These are phyloP conservation scores for Globisporangium canariense DNA, from an alignment of 352 stramenopile genomes.

Conservation along the genomic window DNA sequence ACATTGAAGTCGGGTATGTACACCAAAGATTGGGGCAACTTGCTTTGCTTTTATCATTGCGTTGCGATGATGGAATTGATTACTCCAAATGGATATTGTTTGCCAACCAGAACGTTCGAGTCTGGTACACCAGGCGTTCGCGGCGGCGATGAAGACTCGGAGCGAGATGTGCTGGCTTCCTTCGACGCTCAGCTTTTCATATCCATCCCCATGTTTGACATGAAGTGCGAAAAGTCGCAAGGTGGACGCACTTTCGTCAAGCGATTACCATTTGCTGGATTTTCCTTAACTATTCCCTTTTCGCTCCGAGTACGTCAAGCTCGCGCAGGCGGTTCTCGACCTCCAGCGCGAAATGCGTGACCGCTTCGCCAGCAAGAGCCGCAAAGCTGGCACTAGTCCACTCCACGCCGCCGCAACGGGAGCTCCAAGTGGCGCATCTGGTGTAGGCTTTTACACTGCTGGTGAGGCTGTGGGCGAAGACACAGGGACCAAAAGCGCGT, in stretches of 20 bases:
- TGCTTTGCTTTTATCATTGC: not conserved
- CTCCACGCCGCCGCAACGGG: not conserved
- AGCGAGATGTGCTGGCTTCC: slow-evolving; percentile 61
- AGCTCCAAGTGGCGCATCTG: not conserved
- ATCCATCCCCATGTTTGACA: slow-evolving; percentile 25
- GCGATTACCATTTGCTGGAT: not conserved
- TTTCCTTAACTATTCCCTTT: slow-evolving; percentile 17
- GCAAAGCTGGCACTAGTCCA: not conserved
- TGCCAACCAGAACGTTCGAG: slow-evolving; percentile 10
- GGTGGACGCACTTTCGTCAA: no score
- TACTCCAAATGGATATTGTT: not conserved
- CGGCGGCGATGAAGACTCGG: slow-evolving; percentile 11
- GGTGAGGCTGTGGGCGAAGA: not conserved
- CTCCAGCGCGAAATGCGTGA: slow-evolving; percentile 53
- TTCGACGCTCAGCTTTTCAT: slow-evolving; percentile 74
- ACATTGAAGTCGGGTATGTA: slow-evolving; percentile 49
- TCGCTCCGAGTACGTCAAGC: slow-evolving; percentile 33
- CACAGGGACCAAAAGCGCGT: not conserved
- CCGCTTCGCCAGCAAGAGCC: slow-evolving; percentile 27
- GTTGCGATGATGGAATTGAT: no score
- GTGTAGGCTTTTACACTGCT: not conserved
- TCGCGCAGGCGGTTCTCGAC: slow-evolving; percentile 45
- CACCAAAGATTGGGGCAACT: not conserved
- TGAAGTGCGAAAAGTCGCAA: no score
- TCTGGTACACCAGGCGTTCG: not conserved